These are phyloP conservation scores for Trichodelitschia bisporula DNA, from an alignment of 495 filamentous ascomycete species.

Conservation along the genomic window DNA sequence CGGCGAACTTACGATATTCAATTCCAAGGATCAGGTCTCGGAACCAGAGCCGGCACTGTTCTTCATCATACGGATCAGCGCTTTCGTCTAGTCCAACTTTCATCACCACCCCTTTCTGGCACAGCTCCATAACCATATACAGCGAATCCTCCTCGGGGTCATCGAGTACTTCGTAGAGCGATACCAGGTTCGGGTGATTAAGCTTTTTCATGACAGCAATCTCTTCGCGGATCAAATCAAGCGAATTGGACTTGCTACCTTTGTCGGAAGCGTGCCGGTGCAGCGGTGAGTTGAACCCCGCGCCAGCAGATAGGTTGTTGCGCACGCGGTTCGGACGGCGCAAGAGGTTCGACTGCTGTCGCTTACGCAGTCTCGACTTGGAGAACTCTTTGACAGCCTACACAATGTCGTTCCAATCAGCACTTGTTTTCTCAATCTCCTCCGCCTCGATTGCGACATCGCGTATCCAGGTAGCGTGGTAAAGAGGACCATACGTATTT, in stretches of 20 bases:
- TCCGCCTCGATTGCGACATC: too few species aligned
- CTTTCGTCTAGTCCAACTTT: slow-evolving; percentile 71
- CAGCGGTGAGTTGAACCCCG: slow-evolving; percentile 39
- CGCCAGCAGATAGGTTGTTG: slow-evolving; percentile 23
- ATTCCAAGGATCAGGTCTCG: slow-evolving; percentile 88
- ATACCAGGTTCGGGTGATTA: slow-evolving; percentile 80
- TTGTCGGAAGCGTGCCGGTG: slow-evolving; percentile 17
- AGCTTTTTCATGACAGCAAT: slow-evolving; percentile 99
- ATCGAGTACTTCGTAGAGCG: slow-evolving; percentile 78
- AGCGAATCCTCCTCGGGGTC: slow-evolving; percentile 87
- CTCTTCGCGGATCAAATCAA: slow-evolving; percentile 82
- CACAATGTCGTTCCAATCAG: background rate
- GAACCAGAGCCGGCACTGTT: slow-evolving; percentile 75
- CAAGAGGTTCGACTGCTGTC: slow-evolving; percentile 76
- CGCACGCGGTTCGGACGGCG: slow-evolving; percentile 34
- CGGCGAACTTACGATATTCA: slow-evolving; percentile 46
- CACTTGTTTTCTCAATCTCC: too few species aligned
- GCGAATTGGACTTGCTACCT: slow-evolving; percentile 35
- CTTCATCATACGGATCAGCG: slow-evolving; percentile 63
- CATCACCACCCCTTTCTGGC: slow-evolving; percentile 95
- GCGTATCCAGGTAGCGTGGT: too few species aligned
- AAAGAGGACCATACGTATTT: slow-evolving; percentile 67
- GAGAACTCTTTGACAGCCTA: slow-evolving; percentile 97
- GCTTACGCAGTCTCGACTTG: slow-evolving; percentile 75
- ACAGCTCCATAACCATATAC: slow-evolving; percentile 98